Conservation (phyloP, 2,329 filamentous ascomycete species). For the Botryosphaeria agaves region DNA sequence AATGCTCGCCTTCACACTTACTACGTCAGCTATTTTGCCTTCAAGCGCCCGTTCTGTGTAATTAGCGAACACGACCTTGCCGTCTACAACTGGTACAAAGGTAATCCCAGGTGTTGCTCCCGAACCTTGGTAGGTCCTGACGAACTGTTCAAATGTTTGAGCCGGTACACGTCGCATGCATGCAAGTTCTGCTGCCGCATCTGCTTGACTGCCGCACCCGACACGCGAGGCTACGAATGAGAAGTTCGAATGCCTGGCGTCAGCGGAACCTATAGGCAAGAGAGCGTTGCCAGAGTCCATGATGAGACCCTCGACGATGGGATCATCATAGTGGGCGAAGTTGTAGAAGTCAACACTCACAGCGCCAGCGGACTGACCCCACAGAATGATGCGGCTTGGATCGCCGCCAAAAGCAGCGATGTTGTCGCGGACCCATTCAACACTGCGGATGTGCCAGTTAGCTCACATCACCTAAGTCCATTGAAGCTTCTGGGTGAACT, state of each 20-base stretch:
- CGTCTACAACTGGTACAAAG: constrained; percentile 14
- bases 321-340: constrained; percentile 2
- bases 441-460: constrained; percentile 18
- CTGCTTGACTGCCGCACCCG: constrained; percentile 1
- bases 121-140: constrained; percentile 1
- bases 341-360: constrained; percentile 23
- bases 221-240: constrained; percentile 2
- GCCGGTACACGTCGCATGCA: constrained; percentile 18
- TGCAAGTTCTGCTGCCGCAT: constrained; percentile 7
- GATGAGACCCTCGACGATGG: constrained; percentile 3
- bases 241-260: constrained; percentile 2
- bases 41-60: constrained; percentile 14
- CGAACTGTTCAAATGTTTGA: constrained; percentile 3
- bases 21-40: constrained; percentile 10
- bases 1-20: neutral
- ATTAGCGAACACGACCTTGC: constrained; percentile 16
- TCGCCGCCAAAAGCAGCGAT: constrained; percentile 25
- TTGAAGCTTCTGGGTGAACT: neutral
- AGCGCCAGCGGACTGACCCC: constrained; percentile 20
- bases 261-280: constrained; percentile 1
- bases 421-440: constrained; percentile 24
- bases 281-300: constrained; percentile 3
- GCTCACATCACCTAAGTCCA: constrained; percentile 11
- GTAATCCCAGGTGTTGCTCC: constrained; percentile 3
- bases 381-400: constrained; percentile 19